Evolutionary conservation across 169 alveolate species (phyloP).

Genomic region (Plasmodium vinckei): DNA sequence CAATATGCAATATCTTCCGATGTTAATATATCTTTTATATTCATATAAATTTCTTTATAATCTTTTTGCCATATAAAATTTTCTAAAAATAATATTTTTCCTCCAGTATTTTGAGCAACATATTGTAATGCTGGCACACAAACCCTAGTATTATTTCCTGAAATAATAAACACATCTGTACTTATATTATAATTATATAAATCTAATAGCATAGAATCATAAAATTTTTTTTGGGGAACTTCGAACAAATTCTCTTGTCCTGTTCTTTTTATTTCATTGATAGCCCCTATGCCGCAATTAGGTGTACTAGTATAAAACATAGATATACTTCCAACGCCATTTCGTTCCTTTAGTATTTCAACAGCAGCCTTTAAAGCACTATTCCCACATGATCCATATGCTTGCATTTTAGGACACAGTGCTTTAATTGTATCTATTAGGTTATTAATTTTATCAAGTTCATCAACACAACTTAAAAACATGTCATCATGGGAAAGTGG

Average conservation of each 20-base stretch:
- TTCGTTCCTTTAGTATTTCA: constrained; percentile 77
- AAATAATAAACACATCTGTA: constrained; percentile 51
- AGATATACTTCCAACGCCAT: constrained; percentile 79
- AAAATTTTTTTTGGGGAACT: constrained; percentile 52
- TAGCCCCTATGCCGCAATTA: constrained; percentile 80
- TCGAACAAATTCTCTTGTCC: constrained; percentile 37
- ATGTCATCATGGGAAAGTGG: constrained; percentile 58
- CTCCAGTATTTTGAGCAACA: constrained; percentile 80
- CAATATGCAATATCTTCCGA: constrained; percentile 78
- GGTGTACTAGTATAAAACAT: constrained; percentile 83
- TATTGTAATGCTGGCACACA: constrained; percentile 71
- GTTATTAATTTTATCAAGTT: constrained; percentile 41
- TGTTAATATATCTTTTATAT: constrained; percentile 52
- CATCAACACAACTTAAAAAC: constrained; percentile 77
- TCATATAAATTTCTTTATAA: constrained; percentile 73
- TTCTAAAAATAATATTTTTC: constrained; percentile 52
- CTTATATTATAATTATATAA: constrained; percentile 59
- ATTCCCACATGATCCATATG: constrained; percentile 79
- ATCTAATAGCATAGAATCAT: constrained; percentile 58
- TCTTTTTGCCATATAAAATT: constrained; percentile 61
- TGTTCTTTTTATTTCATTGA: constrained; percentile 59
- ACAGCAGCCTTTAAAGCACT: constrained; percentile 81
- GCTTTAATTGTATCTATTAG: constrained; percentile 68
- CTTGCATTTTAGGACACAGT: constrained; percentile 30
- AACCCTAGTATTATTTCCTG: constrained; percentile 51